A percentile compares a stretch with the other conserved stretches of the same genome.
Evolutionary conservation across 2,329 filamentous ascomycete genomes (phyloP).

Genomic region (Verticillium albo-atrum): DNA sequence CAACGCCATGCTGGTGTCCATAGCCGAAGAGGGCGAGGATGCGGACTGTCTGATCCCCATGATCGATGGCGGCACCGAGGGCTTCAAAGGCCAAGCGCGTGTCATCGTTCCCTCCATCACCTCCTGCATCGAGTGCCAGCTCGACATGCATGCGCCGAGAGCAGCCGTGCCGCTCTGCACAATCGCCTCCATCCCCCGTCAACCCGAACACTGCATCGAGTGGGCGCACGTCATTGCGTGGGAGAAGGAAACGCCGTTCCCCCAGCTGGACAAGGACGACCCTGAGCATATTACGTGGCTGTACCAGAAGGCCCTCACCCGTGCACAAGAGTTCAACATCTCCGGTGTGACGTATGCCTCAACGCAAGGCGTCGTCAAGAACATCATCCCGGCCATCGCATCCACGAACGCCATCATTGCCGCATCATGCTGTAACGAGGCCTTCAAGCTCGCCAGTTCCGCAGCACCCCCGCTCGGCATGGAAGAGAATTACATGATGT

Average conservation of each 20-base stretch:
- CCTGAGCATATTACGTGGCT: conserved; percentile 98
- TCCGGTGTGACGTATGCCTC: conserved; percentile 89
- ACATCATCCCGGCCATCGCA: conserved; percentile 97
- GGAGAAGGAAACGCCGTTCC: conserved; percentile 81
- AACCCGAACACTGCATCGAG: conserved; percentile 97
- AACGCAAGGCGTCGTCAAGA: conserved; percentile 97
- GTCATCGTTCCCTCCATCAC: conserved; percentile 90
- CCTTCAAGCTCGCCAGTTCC: conserved; percentile 85
- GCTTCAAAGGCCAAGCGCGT: conserved; percentile 94
- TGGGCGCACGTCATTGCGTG: conserved; percentile 99
- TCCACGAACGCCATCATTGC: conserved; percentile 97
- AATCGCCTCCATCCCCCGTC: conserved; percentile 89
- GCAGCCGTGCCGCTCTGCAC: conserved; percentile 96
- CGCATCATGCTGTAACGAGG: conserved; percentile 93
- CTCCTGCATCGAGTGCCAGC: conserved; percentile 95
- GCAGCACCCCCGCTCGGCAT: conserved; percentile 75
- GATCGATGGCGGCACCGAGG: conserved; percentile 95
- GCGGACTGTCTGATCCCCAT: conserved; percentile 86
- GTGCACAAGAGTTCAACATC: conserved; percentile 86
- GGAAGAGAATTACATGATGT: conserved; percentile 97
- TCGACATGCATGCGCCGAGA: conserved; percentile 97
- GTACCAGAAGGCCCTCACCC: conserved; percentile 75
- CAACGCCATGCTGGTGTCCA: conserved; percentile 84
- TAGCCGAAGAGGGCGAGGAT: conserved; percentile 74
- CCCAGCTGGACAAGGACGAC: conserved; percentile 88